Evolutionary conservation across 2,329 filamentous ascomycete species (phyloP), one percentile per base, ranked within the genome.

Genomic region (Elsinoe arachidis): DNA sequence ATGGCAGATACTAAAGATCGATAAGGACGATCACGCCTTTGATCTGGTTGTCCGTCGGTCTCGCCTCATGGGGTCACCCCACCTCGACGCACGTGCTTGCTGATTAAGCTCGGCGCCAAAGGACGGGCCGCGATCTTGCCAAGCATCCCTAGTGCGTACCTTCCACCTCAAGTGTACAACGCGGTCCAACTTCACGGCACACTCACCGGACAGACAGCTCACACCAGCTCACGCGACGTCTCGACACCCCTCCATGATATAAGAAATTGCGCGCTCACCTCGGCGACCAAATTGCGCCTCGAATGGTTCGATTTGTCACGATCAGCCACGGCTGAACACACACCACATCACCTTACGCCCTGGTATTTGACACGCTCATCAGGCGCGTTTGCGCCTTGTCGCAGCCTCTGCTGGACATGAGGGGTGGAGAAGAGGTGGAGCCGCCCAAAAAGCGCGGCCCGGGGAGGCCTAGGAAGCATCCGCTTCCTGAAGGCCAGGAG

Each of bases 401-500:
- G 33, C 41, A 56, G 41, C 39, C 39, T 17, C 37, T 47, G 54
- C 41, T 55, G 39, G 41, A 49, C 39, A 56, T 56, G 54, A 11
- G 9, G 54, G 41, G 11, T 7, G 30, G 33, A 12, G 41, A 56
- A 23, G 43, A 47, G 14, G 21, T 35, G n/a, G 39, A 63, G 65
- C 61, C 66, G 63, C 37, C 60, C 63, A 54, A 60, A 12, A 46
- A 46, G 54, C 54, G 65, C 55, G 67, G 66, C 23, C 67, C 65
- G 23, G 67, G 61, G 23, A 61, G 67, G 17, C 57, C 63, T 12
- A 58, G 62, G 43, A 62, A 64, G 14, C 63, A 63, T 33, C 63
- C 64, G 14, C 62, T 62, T 9, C 64, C 63, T 43, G 65, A 64
- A 56, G 70, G 73, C 59, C 72, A 71, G 15, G 74, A 73, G 55